phyloP scores from a whole-genome alignment of 768 basidiomycete genomes.

The Lactarius evosmus region DNA sequence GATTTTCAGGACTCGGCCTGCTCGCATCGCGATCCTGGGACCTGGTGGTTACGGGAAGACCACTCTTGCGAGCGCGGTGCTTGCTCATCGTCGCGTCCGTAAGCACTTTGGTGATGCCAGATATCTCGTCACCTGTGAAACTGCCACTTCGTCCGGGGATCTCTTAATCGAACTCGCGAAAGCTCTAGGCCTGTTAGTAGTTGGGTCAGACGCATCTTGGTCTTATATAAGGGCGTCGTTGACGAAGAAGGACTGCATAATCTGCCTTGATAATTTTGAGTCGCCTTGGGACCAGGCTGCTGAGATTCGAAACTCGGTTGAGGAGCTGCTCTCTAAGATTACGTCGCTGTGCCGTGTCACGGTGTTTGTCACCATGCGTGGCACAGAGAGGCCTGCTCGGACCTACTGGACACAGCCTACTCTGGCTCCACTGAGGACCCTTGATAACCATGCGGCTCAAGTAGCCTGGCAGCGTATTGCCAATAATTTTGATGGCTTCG shows the following conservation, averaged over 20 bases:
- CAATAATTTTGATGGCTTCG: background rate
- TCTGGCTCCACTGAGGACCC: slow-evolving; percentile 3
- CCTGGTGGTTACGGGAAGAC: slow-evolving; percentile 42
- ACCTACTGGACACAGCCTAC: slow-evolving; percentile 12
- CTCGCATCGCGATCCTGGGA: slow-evolving; percentile 8
- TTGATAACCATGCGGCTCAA: background rate
- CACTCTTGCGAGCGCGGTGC: slow-evolving; percentile 36
- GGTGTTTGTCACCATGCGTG: slow-evolving; percentile 15
- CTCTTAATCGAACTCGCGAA: slow-evolving; percentile 31
- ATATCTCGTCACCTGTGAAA: slow-evolving; percentile 39
- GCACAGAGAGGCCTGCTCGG: slow-evolving; percentile 4
- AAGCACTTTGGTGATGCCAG: slow-evolving; percentile 29
- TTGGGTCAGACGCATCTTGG: background rate
- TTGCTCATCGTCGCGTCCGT: slow-evolving; percentile 30
- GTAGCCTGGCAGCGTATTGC: background rate
- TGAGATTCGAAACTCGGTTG: background rate
- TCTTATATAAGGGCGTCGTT: background rate
- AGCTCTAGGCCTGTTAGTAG: background rate
- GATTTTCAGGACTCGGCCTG: background rate
- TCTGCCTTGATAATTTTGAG: slow-evolving; percentile 44
- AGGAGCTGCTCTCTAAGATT: slow-evolving; percentile 3
- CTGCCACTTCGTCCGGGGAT: slow-evolving; percentile 30
- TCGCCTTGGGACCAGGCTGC: slow-evolving; percentile 36
- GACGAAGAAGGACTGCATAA: slow-evolving; percentile 30
- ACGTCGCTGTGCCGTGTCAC: background rate